These are phyloP conservation scores for Cladosporium sphaerospermum DNA, from an alignment of 2,329 filamentous ascomycete genomes.

Conservation along the genomic window DNA sequence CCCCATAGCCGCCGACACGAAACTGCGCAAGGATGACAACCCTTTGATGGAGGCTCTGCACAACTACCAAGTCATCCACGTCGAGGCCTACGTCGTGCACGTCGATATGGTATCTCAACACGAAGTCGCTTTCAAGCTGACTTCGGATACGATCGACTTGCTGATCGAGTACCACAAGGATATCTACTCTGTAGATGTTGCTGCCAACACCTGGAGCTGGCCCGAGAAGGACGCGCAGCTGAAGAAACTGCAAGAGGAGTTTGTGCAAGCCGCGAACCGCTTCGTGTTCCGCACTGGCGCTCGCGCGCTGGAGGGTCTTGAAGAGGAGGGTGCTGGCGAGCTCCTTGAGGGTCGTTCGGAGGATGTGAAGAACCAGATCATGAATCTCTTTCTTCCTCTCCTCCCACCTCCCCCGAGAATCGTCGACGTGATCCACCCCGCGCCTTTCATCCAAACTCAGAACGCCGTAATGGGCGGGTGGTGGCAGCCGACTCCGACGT, in stretches of 20 bases:
- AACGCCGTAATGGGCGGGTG: conserved; percentile 53
- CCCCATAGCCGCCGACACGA: conserved; percentile 77
- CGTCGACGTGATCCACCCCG: conserved; percentile 81
- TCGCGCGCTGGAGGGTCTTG: conserved; percentile 84
- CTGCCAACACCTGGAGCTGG: conserved; percentile 88
- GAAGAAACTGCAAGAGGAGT: conserved; percentile 96
- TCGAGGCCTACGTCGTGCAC: conserved; percentile 97
- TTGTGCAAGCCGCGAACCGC: conserved; percentile 92
- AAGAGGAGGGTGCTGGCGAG: conserved; percentile 94
- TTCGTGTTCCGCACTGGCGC: conserved; percentile 91
- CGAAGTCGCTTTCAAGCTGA: conserved; percentile 97
- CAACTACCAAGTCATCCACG: conserved; percentile 87
- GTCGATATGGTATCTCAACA: conserved; percentile 98
- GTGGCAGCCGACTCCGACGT: conserved; percentile 60
- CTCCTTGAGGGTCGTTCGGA: conserved; percentile 85
- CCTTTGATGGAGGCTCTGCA: conserved; percentile 79
- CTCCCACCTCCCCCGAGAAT: conserved; percentile 82
- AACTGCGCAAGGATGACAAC: conserved; percentile 75
- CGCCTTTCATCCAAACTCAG: conserved; percentile 78
- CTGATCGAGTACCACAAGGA: conserved; percentile 96
- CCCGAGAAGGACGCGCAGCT: conserved; percentile 91
- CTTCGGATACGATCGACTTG: conserved; percentile 84
- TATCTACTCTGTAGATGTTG: conserved; percentile 83
- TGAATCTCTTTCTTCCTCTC: conserved; percentile 76
- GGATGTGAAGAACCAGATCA: conserved; percentile 83